These are phyloP conservation scores for Penicillium sp. DNA, from an alignment of 2,329 filamentous ascomycete species.

Conservation along the genomic window DNA sequence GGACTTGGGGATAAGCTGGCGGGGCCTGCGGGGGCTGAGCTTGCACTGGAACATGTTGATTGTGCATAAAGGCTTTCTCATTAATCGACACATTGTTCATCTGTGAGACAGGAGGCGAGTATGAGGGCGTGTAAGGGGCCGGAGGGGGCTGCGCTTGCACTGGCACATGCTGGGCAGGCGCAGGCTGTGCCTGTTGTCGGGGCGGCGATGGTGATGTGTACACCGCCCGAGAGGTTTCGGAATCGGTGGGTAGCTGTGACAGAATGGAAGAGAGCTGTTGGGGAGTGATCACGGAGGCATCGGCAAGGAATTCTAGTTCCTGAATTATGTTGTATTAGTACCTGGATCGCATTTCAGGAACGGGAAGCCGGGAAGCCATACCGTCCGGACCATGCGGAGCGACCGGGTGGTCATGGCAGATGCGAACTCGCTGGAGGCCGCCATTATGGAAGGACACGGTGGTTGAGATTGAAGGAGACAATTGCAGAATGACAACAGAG, in stretches of 20 bases:
- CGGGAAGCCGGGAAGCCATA: conserved; percentile 42
- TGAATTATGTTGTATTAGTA: conserved; percentile 37
- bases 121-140: conserved; percentile 38
- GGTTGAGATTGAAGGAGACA: background rate
- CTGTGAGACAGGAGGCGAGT: conserved; percentile 38
- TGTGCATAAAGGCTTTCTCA: conserved; percentile 38
- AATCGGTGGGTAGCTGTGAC: conserved; percentile 63
- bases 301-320: conserved; percentile 88
- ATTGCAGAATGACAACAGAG: background rate
- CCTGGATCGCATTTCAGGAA: background rate
- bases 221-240: conserved; percentile 16
- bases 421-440: conserved; percentile 32
- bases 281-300: conserved; percentile 74
- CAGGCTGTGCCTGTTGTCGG: conserved; percentile 30
- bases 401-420: conserved; percentile 74
- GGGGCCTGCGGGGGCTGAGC: conserved; percentile 47
- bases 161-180: conserved; percentile 11
- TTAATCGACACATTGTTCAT: conserved; percentile 38
- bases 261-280: conserved; percentile 72
- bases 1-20: conserved; percentile 51
- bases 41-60: conserved; percentile 11
- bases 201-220: conserved; percentile 19
- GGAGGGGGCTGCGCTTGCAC: conserved; percentile 29
- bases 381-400: conserved; percentile 81
- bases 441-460: conserved; percentile 23